Percentiles rank a stretch among this genome's conserved stretches.
Evolutionary conservation across 768 basidiomycete genomes (phyloP).

Genomic region (Cystofilobasidium capitatum): DNA sequence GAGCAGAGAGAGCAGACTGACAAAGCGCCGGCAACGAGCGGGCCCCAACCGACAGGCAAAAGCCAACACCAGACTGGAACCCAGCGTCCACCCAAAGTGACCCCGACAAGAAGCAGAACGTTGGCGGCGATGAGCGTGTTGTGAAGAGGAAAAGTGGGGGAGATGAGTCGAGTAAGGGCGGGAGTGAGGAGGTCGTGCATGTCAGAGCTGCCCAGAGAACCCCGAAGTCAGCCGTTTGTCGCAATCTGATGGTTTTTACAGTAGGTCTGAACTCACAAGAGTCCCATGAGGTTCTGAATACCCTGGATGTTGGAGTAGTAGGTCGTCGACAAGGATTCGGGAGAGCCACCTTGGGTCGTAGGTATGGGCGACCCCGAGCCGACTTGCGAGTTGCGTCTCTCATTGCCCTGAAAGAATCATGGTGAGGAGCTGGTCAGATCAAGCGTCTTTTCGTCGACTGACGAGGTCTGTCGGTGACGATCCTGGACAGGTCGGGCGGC

Average conservation of each 20-base stretch:
- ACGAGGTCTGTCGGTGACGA: too few relatives aligned
- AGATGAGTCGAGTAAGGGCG: background rate
- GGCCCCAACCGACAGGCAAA: slow-evolving; percentile 17
- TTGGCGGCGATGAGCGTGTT: slow-evolving; percentile 10
- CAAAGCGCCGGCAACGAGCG: slow-evolving; percentile 11
- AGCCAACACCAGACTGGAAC: slow-evolving; percentile 12
- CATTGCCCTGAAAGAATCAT: too few relatives aligned
- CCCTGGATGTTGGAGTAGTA: slow-evolving; percentile 28
- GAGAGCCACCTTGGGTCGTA: background rate
- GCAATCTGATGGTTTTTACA: background rate
- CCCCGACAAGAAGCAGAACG: background rate
- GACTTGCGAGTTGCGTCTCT: too few relatives aligned
- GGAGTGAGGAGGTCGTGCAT: slow-evolving; percentile 13
- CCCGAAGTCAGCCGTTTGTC: background rate
- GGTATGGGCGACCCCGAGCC: background rate
- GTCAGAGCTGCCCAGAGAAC: slow-evolving; percentile 6
- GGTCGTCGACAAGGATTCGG: slow-evolving; percentile 6
- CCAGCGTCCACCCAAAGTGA: slow-evolving; percentile 1
- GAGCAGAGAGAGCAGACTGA: background rate
- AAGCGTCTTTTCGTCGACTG: too few relatives aligned
- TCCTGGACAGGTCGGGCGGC: too few relatives aligned
- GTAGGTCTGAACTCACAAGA: slow-evolving; percentile 11
- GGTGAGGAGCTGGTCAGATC: too few relatives aligned
- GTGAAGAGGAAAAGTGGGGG: slow-evolving; percentile 15
- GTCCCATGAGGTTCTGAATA: slow-evolving; percentile 27